These are phyloP conservation scores for Xylaria sp. DNA, from an alignment of 2,329 filamentous ascomycete species.

Conservation along the genomic window DNA sequence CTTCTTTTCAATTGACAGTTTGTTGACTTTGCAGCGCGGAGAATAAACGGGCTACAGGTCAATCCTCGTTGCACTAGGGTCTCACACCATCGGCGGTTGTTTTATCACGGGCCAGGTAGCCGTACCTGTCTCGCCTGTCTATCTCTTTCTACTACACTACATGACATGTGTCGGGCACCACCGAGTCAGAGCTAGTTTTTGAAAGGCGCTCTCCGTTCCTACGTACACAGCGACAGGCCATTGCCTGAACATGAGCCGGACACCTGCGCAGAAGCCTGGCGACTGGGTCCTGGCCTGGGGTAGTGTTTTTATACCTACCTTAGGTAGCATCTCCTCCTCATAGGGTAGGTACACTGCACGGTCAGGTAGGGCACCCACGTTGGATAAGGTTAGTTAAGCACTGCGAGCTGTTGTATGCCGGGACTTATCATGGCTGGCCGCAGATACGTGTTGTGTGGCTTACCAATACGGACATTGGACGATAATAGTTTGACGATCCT, in stretches of 20 bases:
- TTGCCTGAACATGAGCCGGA: not conserved
- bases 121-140: no score
- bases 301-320: not conserved
- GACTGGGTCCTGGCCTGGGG: not conserved
- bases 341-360: not conserved
- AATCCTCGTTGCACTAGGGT: not conserved
- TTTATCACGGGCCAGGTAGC: not conserved
- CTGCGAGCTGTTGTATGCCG: conserved; percentile 15
- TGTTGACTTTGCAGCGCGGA: no score
- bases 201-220: conserved; percentile 2
- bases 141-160: no score
- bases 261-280: no score
- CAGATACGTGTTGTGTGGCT: conserved; percentile 4
- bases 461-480: conserved; percentile 9
- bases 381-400: not conserved
- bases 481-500: conserved; percentile 1
- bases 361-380: not conserved
- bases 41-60: not conserved
- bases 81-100: not conserved
- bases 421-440: conserved; percentile 8
- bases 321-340: no score
- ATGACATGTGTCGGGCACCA: not conserved
- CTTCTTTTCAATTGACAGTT: not conserved
- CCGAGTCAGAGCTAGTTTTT: not conserved
- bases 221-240: not conserved